phyloP scores from a whole-genome alignment of 176 grass and related monocot genomes.

The Puya raimondii region DNA sequence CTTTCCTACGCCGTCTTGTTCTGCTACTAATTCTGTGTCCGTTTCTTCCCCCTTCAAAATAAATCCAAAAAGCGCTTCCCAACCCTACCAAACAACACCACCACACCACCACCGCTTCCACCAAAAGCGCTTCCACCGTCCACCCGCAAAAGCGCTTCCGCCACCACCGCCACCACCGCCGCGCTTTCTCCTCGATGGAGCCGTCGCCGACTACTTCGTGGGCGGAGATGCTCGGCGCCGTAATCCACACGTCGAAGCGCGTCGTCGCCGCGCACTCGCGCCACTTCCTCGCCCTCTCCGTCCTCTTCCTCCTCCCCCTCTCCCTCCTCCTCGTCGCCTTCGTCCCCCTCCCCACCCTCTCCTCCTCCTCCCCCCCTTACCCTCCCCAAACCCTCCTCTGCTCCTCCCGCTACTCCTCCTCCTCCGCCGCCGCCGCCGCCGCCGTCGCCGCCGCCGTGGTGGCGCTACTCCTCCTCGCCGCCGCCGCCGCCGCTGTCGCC shows the following conservation, averaged over 20 bases:
- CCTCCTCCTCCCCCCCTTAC: background rate
- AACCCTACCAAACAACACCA: no score
- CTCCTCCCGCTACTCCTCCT: slow-evolving; percentile 18
- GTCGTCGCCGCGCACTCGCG: slow-evolving; percentile 30
- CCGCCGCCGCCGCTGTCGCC: slow-evolving; percentile 18
- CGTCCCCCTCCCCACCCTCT: slow-evolving; percentile 2
- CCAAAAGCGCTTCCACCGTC: background rate
- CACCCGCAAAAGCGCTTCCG: background rate
- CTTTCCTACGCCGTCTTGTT: no score
- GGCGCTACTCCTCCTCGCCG: slow-evolving; percentile 5
- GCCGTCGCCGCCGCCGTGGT: background rate
- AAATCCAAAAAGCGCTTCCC: no score
- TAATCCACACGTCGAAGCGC: slow-evolving; percentile 16
- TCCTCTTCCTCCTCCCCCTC: slow-evolving; percentile 9
- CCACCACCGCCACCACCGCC: background rate
- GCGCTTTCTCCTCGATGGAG: background rate
- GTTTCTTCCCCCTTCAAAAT: no score
- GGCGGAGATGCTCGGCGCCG: slow-evolving; percentile 13
- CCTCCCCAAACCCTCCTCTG: slow-evolving; percentile 4
- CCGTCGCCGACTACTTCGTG: slow-evolving; percentile 1
- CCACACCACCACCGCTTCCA: no score
- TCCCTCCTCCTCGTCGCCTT: slow-evolving; percentile 14
- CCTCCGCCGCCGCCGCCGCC: background rate
- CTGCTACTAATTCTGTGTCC: no score
- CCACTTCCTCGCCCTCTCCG: slow-evolving; percentile 12